A percentile compares a stretch with the other conserved stretches of the same genome.
phyloP scores from a whole-genome alignment of 257 asterid genomes.

The Parsonsia alboflavescens region DNA sequence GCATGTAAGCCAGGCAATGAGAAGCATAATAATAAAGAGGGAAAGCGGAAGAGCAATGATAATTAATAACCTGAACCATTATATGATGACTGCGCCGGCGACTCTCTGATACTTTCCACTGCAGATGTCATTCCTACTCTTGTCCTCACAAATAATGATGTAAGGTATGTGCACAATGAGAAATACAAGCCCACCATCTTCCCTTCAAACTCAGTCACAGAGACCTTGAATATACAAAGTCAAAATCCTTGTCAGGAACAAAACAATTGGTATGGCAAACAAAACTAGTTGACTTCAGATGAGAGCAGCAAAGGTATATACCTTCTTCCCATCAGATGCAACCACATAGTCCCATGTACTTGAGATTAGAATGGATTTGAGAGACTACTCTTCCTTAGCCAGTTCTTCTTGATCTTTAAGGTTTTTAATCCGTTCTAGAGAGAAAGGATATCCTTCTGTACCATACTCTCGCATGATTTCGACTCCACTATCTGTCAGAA shows the following conservation, averaged over 20 bases:
- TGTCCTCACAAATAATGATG: constrained; percentile 50
- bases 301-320: constrained; percentile 19
- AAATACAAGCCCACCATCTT: constrained; percentile 70
- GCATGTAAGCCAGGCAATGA: constrained; percentile 8
- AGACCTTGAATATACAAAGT: constrained; percentile 35
- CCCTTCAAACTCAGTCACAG: constrained; percentile 80
- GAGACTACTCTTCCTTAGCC: constrained; percentile 64
- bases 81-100: constrained; percentile 91
- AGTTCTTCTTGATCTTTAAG: constrained; percentile 56
- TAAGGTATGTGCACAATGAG: constrained; percentile 25
- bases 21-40: constrained; percentile 1
- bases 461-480: constrained; percentile 49
- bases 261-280: not conserved
- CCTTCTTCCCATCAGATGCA: constrained; percentile 64
- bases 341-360: constrained; percentile 59
- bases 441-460: constrained; percentile 73
- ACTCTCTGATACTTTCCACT: constrained; percentile 88
- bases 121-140: constrained; percentile 98
- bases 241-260: constrained; percentile 10
- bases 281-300: not conserved
- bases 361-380: constrained; percentile 50
- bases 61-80: constrained; percentile 95
- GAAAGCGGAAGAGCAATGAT: not conserved
- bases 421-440: constrained; percentile 31
- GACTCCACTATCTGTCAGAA: constrained; percentile 50